Base-by-base conservation (phyloP, 192 early-diverging fungal genomes). In the Coemansia umbellata region DNA sequence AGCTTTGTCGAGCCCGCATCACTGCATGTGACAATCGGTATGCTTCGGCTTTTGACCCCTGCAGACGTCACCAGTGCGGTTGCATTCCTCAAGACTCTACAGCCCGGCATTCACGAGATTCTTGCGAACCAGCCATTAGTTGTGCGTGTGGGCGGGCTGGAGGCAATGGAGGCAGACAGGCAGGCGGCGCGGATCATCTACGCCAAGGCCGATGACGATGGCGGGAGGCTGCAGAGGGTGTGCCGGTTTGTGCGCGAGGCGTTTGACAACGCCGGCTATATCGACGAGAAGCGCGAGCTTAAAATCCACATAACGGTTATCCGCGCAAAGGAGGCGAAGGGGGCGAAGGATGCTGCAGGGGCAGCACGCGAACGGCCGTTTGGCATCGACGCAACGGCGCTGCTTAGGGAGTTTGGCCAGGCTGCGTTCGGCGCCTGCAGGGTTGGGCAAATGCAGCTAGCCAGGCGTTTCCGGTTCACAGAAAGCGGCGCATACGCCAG, bases 11-110 rank as follows among this genome's bases (percentile, higher is more conserved):
- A 53, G 1, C 59, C 70, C 1, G 58, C 41, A 0, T 54, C 50
- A 8, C 22, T 74, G 47, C 70, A 74, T 23, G 43, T 74, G 4
- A 74, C 70, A 1, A 13, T 66, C n/a, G 70, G 70, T 8, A 74
- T 74, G 70, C 50, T 74, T 33, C 70, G 70, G 17, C 21, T 74
- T 31, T 24, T 57, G 21, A 53, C 59, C 3, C 50, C 58, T 0
- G 36, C 18, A 1, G 51, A 74, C 4, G 33, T 63, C 1, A 5
- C 58, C 1, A 13, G 15, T 3, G 70, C 70, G 0, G 58, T 55
- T 8, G 59, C 43, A 32, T 28, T 62, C 14, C 55, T 74, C 17
- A 54, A 50, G 41, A 62, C 70, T 26, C 47, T 74, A 23, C 39
- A 43, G 2, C 27, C 39, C 0, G 49, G 53, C 9, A 42, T 74